Evolutionary conservation across 305 asterid species (phyloP), one percentile per base, ranked within the genome.

Genomic region (Rubia tinctorum): DNA sequence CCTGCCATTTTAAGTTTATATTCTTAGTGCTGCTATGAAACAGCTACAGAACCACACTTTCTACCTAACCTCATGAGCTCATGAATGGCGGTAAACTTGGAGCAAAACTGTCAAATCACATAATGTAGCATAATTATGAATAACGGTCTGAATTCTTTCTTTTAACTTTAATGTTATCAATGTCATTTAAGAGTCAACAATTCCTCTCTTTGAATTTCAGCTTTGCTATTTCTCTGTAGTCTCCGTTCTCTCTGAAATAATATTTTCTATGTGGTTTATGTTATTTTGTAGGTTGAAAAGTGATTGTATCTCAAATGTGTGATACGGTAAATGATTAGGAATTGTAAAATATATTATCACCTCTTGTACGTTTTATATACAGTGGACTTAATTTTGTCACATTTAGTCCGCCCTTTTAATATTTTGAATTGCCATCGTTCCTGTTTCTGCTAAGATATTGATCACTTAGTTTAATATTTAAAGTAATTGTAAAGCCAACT

Each of bases 71-170:
- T n/a, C n/a, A n/a, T n/a, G n/a, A n/a, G n/a, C n/a, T n/a, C n/a
- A n/a, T n/a, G n/a, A n/a, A n/a, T n/a, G n/a, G n/a, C n/a, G n/a
- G n/a, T n/a, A n/a, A n/a, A n/a, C n/a, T n/a, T n/a, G n/a, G n/a
- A n/a, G n/a, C n/a, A n/a, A n/a, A n/a, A n/a, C n/a, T n/a, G n/a
- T n/a, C n/a, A n/a, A n/a, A n/a, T n/a, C n/a, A n/a, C n/a, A n/a
- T n/a, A n/a, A n/a, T n/a, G n/a, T n/a, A n/a, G n/a, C n/a, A n/a
- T n/a, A n/a, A n/a, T n/a, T n/a, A n/a, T n/a, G n/a, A n/a, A n/a
- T n/a, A n/a, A n/a, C n/a, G n/a, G 98, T 93, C 88, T 84, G 56
- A 71, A n/a, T 44, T 67, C 51, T 56, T 45, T 69, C 55, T 27
- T 61, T 49, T n/a, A n/a, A 25, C 56, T 62, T 39, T 39, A 23